These are phyloP conservation scores for Cryptosporidium tyzzeri DNA, from an alignment of 169 alveolate genomes.

Conservation along the genomic window DNA sequence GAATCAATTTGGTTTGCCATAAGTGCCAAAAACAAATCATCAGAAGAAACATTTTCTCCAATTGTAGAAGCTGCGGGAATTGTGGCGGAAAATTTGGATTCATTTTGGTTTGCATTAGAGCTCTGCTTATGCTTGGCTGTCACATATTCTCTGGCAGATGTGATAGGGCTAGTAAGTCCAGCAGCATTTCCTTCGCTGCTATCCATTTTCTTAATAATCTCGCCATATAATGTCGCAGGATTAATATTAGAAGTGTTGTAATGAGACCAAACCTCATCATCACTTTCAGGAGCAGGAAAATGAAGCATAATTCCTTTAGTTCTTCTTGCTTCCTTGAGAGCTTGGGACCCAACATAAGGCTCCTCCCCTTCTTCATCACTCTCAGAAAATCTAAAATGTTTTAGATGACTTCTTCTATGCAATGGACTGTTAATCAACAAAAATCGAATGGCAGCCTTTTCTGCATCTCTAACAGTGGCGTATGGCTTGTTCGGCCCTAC, in stretches of 20 bases:
- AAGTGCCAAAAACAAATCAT: conserved; percentile 34
- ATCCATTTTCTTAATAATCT: conserved; percentile 71
- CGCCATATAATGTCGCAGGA: conserved; percentile 74
- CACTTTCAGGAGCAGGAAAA: conserved; percentile 76
- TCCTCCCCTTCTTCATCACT: conserved; percentile 69
- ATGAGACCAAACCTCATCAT: conserved; percentile 76
- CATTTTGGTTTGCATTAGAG: conserved; percentile 7
- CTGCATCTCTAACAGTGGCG: conserved; percentile 75
- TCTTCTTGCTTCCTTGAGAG: conserved; percentile 68
- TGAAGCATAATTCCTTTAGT: conserved; percentile 72
- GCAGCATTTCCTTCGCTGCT: conserved; percentile 24
- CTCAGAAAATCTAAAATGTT: conserved; percentile 71
- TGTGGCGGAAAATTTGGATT: conserved; percentile 8
- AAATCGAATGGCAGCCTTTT: conserved; percentile 68
- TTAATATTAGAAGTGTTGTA: conserved; percentile 69
- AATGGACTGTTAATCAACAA: conserved; percentile 65
- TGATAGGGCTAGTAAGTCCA: conserved; percentile 45
- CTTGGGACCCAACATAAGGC: conserved; percentile 76
- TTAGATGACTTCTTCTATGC: conserved; percentile 73
- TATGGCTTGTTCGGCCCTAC: conserved; percentile 75
- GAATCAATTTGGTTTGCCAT: conserved; percentile 61
- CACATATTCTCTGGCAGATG: conserved; percentile 72
- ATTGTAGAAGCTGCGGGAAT: conserved; percentile 11
- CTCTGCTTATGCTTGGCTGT: conserved; percentile 57
- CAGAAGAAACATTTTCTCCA: conserved; percentile 53